Base-by-base conservation (phyloP, 2,329 filamentous ascomycete genomes). In the Geosmithia putterillii region DNA sequence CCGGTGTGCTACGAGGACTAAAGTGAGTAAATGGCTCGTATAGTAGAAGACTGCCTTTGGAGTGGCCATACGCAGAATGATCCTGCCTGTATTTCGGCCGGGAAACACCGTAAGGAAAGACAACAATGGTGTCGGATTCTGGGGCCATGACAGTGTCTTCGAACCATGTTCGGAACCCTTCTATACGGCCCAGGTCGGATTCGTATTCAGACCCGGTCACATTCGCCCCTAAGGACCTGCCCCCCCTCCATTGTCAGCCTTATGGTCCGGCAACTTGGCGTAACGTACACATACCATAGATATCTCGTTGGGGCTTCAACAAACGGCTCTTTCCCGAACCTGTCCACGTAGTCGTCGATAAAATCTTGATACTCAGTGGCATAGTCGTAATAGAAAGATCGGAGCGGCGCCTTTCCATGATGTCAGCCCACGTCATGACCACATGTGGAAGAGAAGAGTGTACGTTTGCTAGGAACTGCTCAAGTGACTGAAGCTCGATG, bases 151-250 rank as follows among this genome's bases (percentile, higher is more conserved):
- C 46, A 4, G 52, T 50, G 19, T 53, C 18, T 18, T 49, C 41
- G 44, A 64, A 63, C 61, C 61, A 64, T 18, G 47, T 39, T 8
- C 46, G 51, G 40, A 61, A 62, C 2, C 57, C 45, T 2, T 46
- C 37, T 3, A 63, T 47, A 15, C 56, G 55, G 22, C 43, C 15
- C 23, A 46, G 38, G 25, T 57, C 46, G 7, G 49, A 38, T 2
- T 50, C 40, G 45, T 56, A 56, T 37, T 53, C 40, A 5, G 47
- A 32, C 42, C 56, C 51, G n/a, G 46, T 48, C 4, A 54, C 47
- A 3, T 43, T 43, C 21, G 49, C 46, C 22, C 58, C 58, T 7
- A 48, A 36, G 15, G 28, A 32, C 28, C 28, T 20, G 46, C 21
- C 56, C 58, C 61, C 23, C 2, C 14, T 32, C 22, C 4, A 43